Conservation (phyloP, 805 yeast genomes). For the Schwanniomyces polymorphus region DNA sequence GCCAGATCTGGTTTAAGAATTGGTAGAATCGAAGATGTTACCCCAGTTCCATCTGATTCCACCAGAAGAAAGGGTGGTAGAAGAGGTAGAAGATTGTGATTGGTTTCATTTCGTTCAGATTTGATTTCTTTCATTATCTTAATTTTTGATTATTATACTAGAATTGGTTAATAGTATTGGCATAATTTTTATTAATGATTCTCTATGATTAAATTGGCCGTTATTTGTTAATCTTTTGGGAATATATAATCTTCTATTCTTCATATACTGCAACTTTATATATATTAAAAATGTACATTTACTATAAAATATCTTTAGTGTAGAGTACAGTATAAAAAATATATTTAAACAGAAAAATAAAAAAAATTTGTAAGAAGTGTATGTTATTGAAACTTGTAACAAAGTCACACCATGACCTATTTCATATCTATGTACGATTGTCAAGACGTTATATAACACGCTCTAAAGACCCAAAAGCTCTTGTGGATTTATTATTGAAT, state of each 20-base stretch:
- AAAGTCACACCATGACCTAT: background rate
- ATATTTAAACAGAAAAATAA: background rate
- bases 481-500: slow-evolving; percentile 3
- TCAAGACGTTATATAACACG: background rate
- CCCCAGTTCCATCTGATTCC: slow-evolving; percentile 99
- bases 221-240: background rate
- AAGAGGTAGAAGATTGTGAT: slow-evolving; percentile 99
- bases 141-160: background rate
- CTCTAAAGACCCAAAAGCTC: background rate
- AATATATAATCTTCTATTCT: background rate
- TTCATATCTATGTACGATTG: background rate
- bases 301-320: slow-evolving; percentile 2
- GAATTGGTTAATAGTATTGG: background rate
- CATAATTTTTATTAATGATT: background rate
- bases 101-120: slow-evolving; percentile 5
- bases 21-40: slow-evolving; percentile 99
- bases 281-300: slow-evolving; percentile 12
- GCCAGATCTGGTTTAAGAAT: slow-evolving; percentile 99
- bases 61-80: slow-evolving; percentile 99
- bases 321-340: background rate
- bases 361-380: background rate
- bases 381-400: background rate
- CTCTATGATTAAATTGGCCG: slow-evolving; percentile 1
- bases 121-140: background rate
- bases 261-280: slow-evolving; percentile 7